Conservation (phyloP, 495 filamentous ascomycete species). For the Trichoderma gamsii region DNA sequence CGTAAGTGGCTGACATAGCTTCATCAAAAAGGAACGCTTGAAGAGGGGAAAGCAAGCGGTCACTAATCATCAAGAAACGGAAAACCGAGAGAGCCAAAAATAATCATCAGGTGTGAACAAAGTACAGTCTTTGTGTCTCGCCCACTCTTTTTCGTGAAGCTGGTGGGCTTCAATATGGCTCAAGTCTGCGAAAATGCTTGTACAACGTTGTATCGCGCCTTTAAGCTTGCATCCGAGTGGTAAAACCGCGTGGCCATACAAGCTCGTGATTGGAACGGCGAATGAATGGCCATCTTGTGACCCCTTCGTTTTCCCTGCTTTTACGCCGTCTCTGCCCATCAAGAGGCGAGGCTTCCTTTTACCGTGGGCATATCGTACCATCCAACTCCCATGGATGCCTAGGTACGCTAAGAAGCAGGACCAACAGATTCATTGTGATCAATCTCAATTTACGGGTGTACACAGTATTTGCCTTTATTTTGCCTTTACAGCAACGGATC, state of each 20-base stretch:
- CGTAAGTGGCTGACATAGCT: background rate
- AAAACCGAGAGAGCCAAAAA: background rate
- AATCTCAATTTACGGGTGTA: background rate
- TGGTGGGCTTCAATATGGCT: background rate
- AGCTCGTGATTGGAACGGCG: background rate
- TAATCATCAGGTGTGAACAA: background rate
- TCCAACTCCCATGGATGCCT: background rate
- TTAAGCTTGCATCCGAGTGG: slow-evolving; percentile 10
- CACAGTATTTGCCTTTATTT: background rate
- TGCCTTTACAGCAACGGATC: background rate
- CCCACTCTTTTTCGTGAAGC: background rate
- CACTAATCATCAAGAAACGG: background rate
- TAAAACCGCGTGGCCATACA: slow-evolving; percentile 7
- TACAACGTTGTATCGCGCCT: slow-evolving; percentile 14
- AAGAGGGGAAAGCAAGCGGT: background rate
- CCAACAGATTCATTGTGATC: background rate
- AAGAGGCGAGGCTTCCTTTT: background rate
- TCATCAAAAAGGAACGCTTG: background rate
- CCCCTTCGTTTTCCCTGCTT: background rate
- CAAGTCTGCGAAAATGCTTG: background rate
- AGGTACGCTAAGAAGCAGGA: background rate
- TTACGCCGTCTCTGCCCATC: background rate
- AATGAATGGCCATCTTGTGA: slow-evolving; percentile 3
- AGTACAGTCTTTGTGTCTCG: background rate
- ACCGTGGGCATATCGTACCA: background rate